A percentile compares a stretch with the other conserved stretches of the same genome.
phyloP scores from a whole-genome alignment of 1,139 yeast genomes.

The Pichia sp. region DNA sequence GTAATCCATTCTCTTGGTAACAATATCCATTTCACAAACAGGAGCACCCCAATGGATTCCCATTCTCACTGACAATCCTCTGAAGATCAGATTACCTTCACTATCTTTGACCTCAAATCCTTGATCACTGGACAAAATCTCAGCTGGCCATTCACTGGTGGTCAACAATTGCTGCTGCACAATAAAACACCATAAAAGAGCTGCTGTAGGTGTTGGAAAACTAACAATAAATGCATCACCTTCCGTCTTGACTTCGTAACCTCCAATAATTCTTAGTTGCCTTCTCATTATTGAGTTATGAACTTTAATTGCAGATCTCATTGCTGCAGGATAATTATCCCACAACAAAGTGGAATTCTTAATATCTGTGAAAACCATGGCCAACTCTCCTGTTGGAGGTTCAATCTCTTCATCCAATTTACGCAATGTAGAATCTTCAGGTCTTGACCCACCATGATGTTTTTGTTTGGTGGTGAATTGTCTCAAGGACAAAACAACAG shows the following conservation, averaged over 20 bases:
- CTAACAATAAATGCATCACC: constrained; percentile 99
- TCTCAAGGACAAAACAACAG: constrained; percentile 67
- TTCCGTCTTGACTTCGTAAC: constrained; percentile 97
- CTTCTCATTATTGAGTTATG: constrained; percentile 95
- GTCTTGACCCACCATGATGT: constrained; percentile 37
- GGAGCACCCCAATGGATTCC: constrained; percentile 99
- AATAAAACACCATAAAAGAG: constrained; percentile 88
- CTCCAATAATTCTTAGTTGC: constrained; percentile 85
- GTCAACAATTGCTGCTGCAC: constrained; percentile 78
- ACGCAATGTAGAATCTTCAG: constrained; percentile 76
- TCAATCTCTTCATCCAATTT: constrained; percentile 86
- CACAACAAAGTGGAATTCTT: constrained; percentile 88
- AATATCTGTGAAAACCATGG: constrained; percentile 95
- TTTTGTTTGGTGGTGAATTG: constrained; percentile 36
- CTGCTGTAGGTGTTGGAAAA: constrained; percentile 87
- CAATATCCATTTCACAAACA: constrained; percentile 90
- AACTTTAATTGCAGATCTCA: constrained; percentile 93
- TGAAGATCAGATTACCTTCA: constrained; percentile 53
- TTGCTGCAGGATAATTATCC: constrained; percentile 90
- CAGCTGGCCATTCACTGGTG: constrained; percentile 92
- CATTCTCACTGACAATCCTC: constrained; percentile 94
- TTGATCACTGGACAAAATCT: constrained; percentile 75
- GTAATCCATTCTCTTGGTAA: constrained; percentile 96
- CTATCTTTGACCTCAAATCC: constrained; percentile 79
- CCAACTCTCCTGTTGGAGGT: constrained; percentile 91